Percentiles rank a stretch among this genome's conserved stretches.
phyloP scores from a whole-genome alignment of 768 basidiomycete species.

The Mycena vitilis region DNA sequence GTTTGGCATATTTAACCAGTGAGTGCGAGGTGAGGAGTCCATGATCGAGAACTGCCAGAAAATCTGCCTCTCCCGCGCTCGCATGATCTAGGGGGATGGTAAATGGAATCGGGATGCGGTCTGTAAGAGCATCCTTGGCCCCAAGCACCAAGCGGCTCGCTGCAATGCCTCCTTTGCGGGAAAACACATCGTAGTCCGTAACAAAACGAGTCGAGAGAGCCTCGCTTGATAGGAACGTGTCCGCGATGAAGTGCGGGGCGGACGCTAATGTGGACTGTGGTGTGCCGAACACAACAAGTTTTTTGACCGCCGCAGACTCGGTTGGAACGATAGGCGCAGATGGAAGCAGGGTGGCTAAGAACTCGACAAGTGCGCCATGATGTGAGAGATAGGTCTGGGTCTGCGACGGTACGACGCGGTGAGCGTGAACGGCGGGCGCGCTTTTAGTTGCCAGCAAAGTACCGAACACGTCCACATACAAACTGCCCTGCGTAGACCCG shows the following conservation, averaged over 20 bases:
- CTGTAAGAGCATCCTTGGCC: conserved; percentile 50
- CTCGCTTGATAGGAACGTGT: conserved; percentile 66
- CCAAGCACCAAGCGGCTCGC: conserved; percentile 78
- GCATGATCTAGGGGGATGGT: conserved; percentile 65
- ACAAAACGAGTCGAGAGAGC: conserved; percentile 70
- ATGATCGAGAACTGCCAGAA: conserved; percentile 81
- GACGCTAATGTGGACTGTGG: conserved; percentile 66
- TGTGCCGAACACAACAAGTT: conserved; percentile 74
- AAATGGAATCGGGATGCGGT: conserved; percentile 64
- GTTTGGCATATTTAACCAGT: conserved; percentile 73
- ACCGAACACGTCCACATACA: conserved; percentile 81
- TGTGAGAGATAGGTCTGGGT: conserved; percentile 62
- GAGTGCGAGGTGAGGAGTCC: conserved; percentile 83
- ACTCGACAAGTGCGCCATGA: conserved; percentile 57
- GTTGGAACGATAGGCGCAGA: conserved; percentile 50
- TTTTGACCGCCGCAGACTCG: conserved; percentile 62
- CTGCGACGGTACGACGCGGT: conserved; percentile 69
- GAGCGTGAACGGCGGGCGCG: conserved; percentile 59
- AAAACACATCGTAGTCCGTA: conserved; percentile 80
- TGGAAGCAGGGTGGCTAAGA: conserved; percentile 50
- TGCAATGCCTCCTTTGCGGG: conserved; percentile 76
- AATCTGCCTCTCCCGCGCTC: conserved; percentile 67
- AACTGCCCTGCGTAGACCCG: conserved; percentile 66
- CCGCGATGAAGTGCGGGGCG: conserved; percentile 66
- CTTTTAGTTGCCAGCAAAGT: conserved; percentile 57